Base-by-base conservation (phyloP, 2,329 filamentous ascomycete genomes). In the Alternaria brassicae region DNA sequence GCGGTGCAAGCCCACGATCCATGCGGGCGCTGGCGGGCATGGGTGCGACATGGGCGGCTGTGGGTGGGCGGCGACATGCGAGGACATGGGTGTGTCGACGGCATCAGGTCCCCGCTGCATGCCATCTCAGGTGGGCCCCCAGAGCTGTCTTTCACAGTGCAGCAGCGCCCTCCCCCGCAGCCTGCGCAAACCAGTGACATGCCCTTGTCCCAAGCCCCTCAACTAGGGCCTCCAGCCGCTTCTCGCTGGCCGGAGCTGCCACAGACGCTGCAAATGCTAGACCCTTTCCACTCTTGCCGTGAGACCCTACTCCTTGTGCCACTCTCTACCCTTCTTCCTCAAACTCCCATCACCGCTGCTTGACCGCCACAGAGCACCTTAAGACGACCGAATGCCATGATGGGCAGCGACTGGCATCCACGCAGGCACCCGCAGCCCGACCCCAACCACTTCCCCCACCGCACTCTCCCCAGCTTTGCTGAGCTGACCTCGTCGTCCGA, bases 391-490 rank as follows among this genome's bases (percentile, higher is more conserved):
- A 27, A 53, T 44, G 53, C 53, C 58, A 60, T 60, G 53, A 66
- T 66, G 63, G 63, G 58, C 39, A 66, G 57, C 56, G 63, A 60
- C 36, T 63, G 63, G 63, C 63, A 53, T 41, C 61, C 21, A 36
- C 57, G 52, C 60, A 53, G 52, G 44, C 60, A 57, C 41, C 50
- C 53, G 57, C 56, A 58, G 37, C 55, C 55, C 40, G 55, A 56
- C 57, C 37, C 53, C 47, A 41, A 56, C 54, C 42, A 58, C 42
- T 55, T 57, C 49, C 37, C 62, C 44, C 56, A 56, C 39, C 61
- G 61, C 47, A 65, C 67, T 4, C 65, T 69, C n/a, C 68, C 66
- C 55, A 65, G 68, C 56, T 64, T 70, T 37, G 66, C 66, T 49
- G 68, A 70, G 58, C 61, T 70, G 57, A 66, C 68, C 39, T 66